Conservation (phyloP, 768 basidiomycete species). For the Amyloporia xantha region DNA sequence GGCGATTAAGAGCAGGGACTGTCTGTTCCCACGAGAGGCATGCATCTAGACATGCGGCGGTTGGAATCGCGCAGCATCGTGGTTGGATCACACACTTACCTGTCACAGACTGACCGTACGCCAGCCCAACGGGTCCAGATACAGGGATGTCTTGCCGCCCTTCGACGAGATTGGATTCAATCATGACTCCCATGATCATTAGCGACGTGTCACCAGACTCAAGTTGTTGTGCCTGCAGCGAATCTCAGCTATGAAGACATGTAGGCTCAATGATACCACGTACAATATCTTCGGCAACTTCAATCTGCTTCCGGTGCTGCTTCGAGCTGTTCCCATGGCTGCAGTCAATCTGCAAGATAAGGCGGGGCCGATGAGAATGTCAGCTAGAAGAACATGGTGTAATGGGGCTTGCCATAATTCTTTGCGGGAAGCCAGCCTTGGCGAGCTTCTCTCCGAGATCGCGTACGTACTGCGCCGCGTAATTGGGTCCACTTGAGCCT, state of each 20-base stretch:
- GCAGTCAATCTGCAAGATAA: conserved; percentile 71
- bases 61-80: not conserved
- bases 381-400: not conserved
- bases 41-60: no score
- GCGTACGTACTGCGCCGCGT: conserved; percentile 68
- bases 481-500: conserved; percentile 87
- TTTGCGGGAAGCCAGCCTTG: conserved; percentile 73
- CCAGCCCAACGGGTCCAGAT: conserved; percentile 62
- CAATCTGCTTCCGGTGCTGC: conserved; percentile 81
- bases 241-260: not conserved
- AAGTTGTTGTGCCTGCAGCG: conserved; percentile 59
- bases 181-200: conserved; percentile 89
- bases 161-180: conserved; percentile 87
- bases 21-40: conserved; percentile 84
- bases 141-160: conserved; percentile 81
- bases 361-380: conserved; percentile 3
- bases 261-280: conserved; percentile 21
- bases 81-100: conserved; percentile 46
- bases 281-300: conserved; percentile 88
- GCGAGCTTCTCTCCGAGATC: conserved; percentile 66
- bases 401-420: conserved; percentile 68
- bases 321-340: conserved; percentile 95
- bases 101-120: conserved; percentile 83
- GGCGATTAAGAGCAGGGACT: conserved; percentile 69
- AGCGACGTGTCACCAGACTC: conserved; percentile 62